Percentiles rank a stretch among this genome's conserved stretches.
phyloP scores from a whole-genome alignment of 2,329 filamentous ascomycete species.

The Exophiala sp. region DNA sequence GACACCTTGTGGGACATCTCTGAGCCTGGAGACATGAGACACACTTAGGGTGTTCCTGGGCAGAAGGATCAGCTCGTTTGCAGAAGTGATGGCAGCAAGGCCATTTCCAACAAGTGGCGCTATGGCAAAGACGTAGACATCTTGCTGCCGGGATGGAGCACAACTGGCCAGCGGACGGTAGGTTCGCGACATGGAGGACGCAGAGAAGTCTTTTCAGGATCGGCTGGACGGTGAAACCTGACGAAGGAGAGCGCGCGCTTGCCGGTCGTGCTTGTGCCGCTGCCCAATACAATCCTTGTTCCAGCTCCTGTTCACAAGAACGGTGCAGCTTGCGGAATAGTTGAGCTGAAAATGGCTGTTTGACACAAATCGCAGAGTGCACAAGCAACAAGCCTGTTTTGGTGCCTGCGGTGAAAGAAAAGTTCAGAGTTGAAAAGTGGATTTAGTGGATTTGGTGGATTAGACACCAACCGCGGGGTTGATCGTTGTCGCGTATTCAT shows the following conservation, averaged over 20 bases:
- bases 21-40: conserved; percentile 1
- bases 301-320: too few relatives aligned
- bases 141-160: conserved; percentile 17
- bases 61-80: conserved; percentile 27
- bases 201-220: neutral
- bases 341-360: too few relatives aligned
- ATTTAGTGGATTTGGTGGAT: neutral
- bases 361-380: too few relatives aligned
- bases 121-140: conserved; percentile 28
- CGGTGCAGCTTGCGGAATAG: too few relatives aligned
- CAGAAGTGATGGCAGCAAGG: conserved; percentile 27
- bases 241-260: neutral
- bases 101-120: conserved; percentile 18
- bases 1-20: conserved; percentile 14
- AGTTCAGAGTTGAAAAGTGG: neutral
- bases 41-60: conserved; percentile 14
- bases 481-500: neutral
- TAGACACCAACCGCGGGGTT: too few relatives aligned
- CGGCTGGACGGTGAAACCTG: neutral
- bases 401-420: neutral
- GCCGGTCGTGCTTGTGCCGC: too few relatives aligned
- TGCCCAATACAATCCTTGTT: too few relatives aligned
- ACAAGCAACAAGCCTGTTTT: too few relatives aligned
- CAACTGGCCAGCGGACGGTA: conserved; percentile 16
- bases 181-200: conserved; percentile 11